Base-by-base conservation (phyloP, 305 asterid genomes). In the Fraxinus platypoda region DNA sequence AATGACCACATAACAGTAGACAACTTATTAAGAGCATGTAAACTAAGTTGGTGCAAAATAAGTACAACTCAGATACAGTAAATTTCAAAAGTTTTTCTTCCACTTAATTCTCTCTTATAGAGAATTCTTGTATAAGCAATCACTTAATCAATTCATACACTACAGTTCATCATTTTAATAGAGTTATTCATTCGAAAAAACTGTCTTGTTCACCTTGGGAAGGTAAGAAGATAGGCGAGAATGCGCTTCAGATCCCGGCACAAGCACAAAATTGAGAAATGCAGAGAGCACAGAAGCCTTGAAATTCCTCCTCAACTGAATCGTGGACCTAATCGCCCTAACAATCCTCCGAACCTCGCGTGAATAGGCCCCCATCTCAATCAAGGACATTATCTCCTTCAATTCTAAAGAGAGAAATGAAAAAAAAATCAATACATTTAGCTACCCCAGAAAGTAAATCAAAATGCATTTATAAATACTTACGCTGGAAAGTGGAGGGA, bases 351-450 rank as follows among this genome's bases (percentile, higher is more conserved):
- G 88, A 59, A 91, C 90, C 88, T 96, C 98, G 43, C 98, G 92
- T 3, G 92, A 83, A 87, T 93, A 92, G 17, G 97, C 97, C 6
- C 97, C 99, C 52, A 88, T 88, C 92, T 96, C 99, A 79, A 96
- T 87, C 90, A 93, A 78, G 21, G 90, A 87, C 72, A 91, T 95
- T 49, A 96, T 91, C 86, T 92, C 97, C 86, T 92, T 96, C 95
- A 96, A 85, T 81, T 85, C 98, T 94, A 76, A 78, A 8, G 82
- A 3, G 77, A 79, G 66, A 79, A 74, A 78, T 38, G 72, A 79
- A 80, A 43, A 38, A 72, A 75, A 72, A 75, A 46, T 57, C 37
- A 26, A 21, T 25, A 30, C 66, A 31, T 57, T 1, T 5, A 77
- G 0, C 35, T 9, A 19, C 68, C 49, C 71, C 68, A 57, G 68